Percentiles rank a stretch among this genome's conserved stretches.
Conservation (phyloP, 768 basidiomycete species). For the Tulasnella sp. region DNA sequence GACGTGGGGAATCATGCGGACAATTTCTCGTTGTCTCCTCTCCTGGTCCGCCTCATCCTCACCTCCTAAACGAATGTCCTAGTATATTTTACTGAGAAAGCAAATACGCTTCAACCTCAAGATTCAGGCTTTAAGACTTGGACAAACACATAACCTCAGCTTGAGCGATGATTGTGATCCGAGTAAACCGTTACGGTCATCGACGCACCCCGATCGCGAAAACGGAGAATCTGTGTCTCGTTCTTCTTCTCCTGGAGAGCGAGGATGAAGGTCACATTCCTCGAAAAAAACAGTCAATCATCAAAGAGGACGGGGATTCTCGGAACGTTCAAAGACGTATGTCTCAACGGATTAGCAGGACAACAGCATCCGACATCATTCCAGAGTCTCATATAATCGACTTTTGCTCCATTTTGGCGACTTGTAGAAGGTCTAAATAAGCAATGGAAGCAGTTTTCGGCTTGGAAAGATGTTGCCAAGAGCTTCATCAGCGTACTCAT, state of each 20-base stretch:
- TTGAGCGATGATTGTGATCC: background rate
- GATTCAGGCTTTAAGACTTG: too few relatives aligned
- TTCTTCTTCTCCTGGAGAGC: background rate
- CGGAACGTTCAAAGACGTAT: background rate
- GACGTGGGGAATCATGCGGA: background rate
- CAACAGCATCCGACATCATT: background rate
- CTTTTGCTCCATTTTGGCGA: background rate
- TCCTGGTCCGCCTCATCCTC: background rate
- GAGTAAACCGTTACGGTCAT: background rate
- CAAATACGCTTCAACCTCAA: too few relatives aligned
- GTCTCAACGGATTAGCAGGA: background rate
- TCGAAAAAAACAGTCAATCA: background rate
- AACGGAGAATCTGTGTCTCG: background rate
- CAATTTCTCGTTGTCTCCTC: background rate
- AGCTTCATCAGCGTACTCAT: background rate
- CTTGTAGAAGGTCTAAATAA: background rate
- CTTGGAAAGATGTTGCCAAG: background rate
- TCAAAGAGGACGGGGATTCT: background rate
- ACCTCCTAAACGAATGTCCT: background rate
- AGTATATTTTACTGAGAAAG: background rate
- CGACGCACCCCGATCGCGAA: background rate
- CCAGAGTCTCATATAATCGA: background rate
- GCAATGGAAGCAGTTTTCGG: background rate
- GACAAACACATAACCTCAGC: background rate
- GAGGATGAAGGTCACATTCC: background rate